A percentile compares a stretch with the other conserved stretches of the same genome.
Evolutionary conservation across 1,284 basidiomycete genomes (phyloP).

Genomic region (Leccinum laetum): DNA sequence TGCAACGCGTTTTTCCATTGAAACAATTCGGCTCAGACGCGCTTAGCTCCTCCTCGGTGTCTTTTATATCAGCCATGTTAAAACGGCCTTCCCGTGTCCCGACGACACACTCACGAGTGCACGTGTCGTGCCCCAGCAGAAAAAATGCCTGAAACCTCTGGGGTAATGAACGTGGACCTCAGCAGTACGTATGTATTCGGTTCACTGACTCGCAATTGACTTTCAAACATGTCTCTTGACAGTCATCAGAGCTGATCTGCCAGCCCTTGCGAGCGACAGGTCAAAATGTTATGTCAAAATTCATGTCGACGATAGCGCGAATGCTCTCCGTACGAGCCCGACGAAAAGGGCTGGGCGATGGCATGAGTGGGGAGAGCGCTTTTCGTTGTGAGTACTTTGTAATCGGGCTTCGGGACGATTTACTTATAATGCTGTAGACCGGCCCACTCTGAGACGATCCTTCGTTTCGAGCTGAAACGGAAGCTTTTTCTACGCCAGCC

Average conservation of each 20-base stretch:
- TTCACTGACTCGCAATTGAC: not conserved
- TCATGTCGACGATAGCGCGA: constrained; percentile 17
- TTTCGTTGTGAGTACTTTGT: constrained; percentile 18
- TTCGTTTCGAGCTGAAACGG: constrained; percentile 28
- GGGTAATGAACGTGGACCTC: constrained; percentile 18
- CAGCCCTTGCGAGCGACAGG: constrained; percentile 18
- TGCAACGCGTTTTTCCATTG: not conserved
- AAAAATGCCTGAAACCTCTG: not conserved
- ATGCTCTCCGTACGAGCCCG: constrained; percentile 8
- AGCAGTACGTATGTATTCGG: constrained; percentile 15
- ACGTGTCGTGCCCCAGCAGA: not conserved
- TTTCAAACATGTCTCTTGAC: not conserved
- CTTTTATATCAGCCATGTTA: not conserved
- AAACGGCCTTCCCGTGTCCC: not conserved
- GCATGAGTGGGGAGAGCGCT: constrained; percentile 24
- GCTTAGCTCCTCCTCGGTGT: not conserved
- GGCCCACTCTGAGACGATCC: constrained; percentile 12
- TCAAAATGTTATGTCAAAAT: constrained; percentile 28
- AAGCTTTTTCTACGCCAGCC: constrained; percentile 14
- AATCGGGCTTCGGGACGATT: not conserved
- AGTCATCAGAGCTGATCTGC: constrained; percentile 29
- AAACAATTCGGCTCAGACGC: not conserved
- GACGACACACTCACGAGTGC: not conserved
- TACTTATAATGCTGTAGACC: constrained; percentile 8
- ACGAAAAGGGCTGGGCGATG: constrained; percentile 18